Conservation (phyloP, 148 eudicot species). For the Arbutus unedo region DNA sequence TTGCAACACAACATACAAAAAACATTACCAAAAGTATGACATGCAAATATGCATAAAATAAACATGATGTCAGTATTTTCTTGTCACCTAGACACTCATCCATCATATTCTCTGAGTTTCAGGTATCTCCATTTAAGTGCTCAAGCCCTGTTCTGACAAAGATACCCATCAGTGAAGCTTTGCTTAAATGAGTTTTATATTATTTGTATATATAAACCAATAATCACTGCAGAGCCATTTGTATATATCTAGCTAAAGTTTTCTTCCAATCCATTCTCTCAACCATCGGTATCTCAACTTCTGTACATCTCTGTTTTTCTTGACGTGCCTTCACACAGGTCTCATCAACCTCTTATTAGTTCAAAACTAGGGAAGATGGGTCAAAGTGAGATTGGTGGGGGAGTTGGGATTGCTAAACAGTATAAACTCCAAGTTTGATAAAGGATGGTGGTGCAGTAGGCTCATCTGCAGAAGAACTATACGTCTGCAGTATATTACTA, state of each 20-base stretch:
- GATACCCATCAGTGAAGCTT: neutral
- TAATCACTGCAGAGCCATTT: neutral
- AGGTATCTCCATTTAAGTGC: neutral
- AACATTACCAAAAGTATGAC: neutral
- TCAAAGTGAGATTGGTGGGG: neutral
- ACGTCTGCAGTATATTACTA: neutral
- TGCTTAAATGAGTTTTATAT: neutral
- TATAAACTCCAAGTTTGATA: neutral
- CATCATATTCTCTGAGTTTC: neutral
- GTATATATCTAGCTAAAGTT: neutral
- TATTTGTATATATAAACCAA: neutral
- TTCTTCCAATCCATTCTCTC: neutral
- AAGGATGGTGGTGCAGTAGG: neutral
- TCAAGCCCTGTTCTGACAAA: neutral
- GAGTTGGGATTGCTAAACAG: neutral
- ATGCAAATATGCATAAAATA: neutral
- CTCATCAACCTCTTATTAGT: neutral
- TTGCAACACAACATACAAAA: neutral
- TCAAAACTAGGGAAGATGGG: neutral
- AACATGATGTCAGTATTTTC: neutral
- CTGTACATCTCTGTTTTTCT: neutral
- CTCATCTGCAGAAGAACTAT: neutral
- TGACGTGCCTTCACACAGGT: neutral
- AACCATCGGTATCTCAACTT: slow-evolving; percentile 3
- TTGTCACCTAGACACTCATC: neutral